A percentile compares a stretch with the other conserved stretches of the same genome.
phyloP scores from a whole-genome alignment of 208 protist species.

The Acanthamoeba triangularis region DNA sequence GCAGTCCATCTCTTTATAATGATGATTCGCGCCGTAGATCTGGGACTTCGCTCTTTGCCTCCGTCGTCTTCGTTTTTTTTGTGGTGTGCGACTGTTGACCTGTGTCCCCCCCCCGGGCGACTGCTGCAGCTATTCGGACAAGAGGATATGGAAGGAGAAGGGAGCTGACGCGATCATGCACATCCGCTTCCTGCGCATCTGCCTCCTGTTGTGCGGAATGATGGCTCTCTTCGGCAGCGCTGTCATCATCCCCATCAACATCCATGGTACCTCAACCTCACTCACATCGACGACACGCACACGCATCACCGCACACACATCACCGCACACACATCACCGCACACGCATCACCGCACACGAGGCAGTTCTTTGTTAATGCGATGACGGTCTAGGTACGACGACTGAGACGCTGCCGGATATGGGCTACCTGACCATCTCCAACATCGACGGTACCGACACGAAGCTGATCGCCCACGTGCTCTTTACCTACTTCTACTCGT shows the following conservation, averaged over 20 bases:
- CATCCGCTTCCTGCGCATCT: slow-evolving; percentile 41
- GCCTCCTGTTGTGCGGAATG: slow-evolving; percentile 46
- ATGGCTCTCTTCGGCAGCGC: slow-evolving; percentile 51
- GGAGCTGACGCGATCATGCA: slow-evolving; percentile 66
- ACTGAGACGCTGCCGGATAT: background rate
- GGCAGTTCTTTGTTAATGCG: background rate
- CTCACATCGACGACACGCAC: background rate
- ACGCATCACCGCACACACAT: no score
- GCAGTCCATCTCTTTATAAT: no score
- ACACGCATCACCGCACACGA: background rate
- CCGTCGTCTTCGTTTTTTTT: background rate
- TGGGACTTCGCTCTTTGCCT: background rate
- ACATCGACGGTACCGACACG: slow-evolving; percentile 44
- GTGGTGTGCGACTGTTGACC: background rate
- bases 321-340: no score
- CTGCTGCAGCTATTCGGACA: slow-evolving; percentile 33
- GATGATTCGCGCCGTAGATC: no score
- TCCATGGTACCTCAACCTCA: background rate
- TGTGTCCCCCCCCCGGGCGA: no score
- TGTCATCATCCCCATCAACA: slow-evolving; percentile 70
- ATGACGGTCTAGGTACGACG: background rate
- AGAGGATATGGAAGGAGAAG: slow-evolving; percentile 61
- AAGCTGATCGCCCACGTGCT: slow-evolving; percentile 65
- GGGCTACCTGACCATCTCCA: slow-evolving; percentile 40
- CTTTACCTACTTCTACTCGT: slow-evolving; percentile 69